Base-by-base conservation (phyloP, 2,329 filamentous ascomycete species). In the Exophiala sp. region DNA sequence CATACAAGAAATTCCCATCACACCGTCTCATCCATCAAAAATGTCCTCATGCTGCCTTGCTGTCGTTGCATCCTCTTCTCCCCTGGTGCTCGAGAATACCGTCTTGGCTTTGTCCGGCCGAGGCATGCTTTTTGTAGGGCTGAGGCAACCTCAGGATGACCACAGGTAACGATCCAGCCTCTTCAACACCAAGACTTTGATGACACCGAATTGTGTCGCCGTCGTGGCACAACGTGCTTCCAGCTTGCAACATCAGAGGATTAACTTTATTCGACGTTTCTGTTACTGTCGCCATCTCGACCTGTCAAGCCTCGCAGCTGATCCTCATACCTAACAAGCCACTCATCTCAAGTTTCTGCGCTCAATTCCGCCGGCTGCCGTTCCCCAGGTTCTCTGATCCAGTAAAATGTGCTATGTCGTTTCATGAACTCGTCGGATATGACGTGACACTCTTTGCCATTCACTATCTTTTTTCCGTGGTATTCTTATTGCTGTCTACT, bases 401-500 rank as follows among this genome's bases (percentile, higher is more conserved):
- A 56, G 56, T 59, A 52, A 43, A 56, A 56, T 46, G 21, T 53
- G 41, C 39, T 49, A 40, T 21, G 16, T 34, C 24, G 40, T 12
- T 38, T 21, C 34, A 35, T 43, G 11, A 21, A 29, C 35, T 18
- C 39, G 51, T 42, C 35, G 24, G n/a, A 39, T 52, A 57, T 60
- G 57, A 60, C 54, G 57, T 60, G 57, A 59, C 57, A 43, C 39
- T 32, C 36, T 20, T 16, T 24, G 24, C 16, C 33, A 34, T 24
- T 8, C 24, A 29, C 24, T 29, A 21, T n/a, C 50, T n/a, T 48
- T 45, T 39, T 50, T 21, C 35, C 49, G 41, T 43, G 52, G 52
- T 61, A 55, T 55, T 59, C 57, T 61, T 66, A 81, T 82, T 39
- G 91, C 89, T 33, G 91, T 91, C 67, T 96, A 87, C 69, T 95